phyloP scores from a whole-genome alignment of 1,284 basidiomycete genomes.

The Malassezia restricta region DNA sequence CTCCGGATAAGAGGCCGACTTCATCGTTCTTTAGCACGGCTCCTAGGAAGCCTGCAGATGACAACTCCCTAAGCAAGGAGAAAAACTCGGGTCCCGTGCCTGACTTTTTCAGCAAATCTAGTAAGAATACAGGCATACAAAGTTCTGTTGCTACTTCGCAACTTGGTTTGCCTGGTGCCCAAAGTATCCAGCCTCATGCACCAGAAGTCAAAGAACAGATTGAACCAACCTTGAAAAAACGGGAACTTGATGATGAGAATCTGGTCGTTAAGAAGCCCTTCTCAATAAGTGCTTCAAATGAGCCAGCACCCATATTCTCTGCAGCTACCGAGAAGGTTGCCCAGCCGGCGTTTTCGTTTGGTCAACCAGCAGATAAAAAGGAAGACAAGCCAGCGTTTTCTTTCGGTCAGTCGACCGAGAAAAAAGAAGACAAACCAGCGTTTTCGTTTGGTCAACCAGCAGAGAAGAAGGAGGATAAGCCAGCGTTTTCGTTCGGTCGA shows the following conservation, averaged over 20 bases:
- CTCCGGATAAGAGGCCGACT: background rate
- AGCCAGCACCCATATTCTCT: background rate
- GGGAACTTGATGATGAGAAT: background rate
- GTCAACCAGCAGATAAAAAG: slow-evolving; percentile 6
- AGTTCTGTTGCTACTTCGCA: background rate
- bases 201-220: background rate
- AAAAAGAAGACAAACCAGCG: slow-evolving; percentile 6
- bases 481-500: slow-evolving; percentile 21
- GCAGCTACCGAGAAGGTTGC: background rate
- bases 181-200: background rate
- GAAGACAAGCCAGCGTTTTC: slow-evolving; percentile 7
- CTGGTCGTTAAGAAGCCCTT: background rate
- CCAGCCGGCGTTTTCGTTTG: background rate
- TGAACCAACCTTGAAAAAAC: background rate
- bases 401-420: background rate
- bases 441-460: slow-evolving; percentile 19
- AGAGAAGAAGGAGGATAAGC: slow-evolving; percentile 9
- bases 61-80: slow-evolving; percentile 9
- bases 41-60: slow-evolving; percentile 11
- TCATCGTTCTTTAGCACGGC: slow-evolving; percentile 13
- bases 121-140: background rate
- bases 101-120: slow-evolving; percentile 28
- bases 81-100: slow-evolving; percentile 36
- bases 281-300: background rate
- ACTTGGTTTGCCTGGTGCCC: slow-evolving; percentile 8